Evolutionary conservation across 441 rosid species (phyloP), one percentile per base, ranked within the genome.

Genomic region (Pelargonium myrrhifolium): DNA sequence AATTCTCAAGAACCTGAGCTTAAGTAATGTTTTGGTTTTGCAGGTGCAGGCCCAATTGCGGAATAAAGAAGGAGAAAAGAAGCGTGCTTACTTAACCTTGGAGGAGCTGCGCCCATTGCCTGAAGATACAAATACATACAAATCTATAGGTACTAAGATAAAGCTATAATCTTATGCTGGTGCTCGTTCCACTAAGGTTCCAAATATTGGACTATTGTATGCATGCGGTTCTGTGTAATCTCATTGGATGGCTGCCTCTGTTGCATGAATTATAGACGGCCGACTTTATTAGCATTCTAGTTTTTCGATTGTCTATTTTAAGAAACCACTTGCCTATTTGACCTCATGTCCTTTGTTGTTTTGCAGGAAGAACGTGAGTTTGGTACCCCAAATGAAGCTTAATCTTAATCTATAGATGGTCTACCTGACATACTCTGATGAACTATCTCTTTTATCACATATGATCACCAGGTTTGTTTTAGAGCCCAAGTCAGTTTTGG

Each of bases 351-450:
- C 39, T 73, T 26, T 69, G 47, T 64, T 78, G 53, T 79, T 78
- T 80, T 85, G 83, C 97, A 90, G 97, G 97, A 74, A 86, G 97
- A 82, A 93, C 87, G 97, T 93, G 88, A 89, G 97, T 85, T 61
- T 39, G 49, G 65, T 68, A 58, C 64, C 72, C 66, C 68, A 17
- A 62, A 64, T 68, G 21, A 26, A 68, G 6, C 18, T 59, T 72
- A 43, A 17, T 60, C 39, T 47, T 12, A 15, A 15, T 47, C 3
- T 47, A 11, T 47, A 47, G 55, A 12, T 47, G 14, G 15, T 12
- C n/a, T 47, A 15, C 55, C 55, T 75, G 69, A 70, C 47, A 49
- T 20, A 17, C 39, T 62, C 74, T 74, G 62, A 76, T 69, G 40
- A 59, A 31, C 62, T 55, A 4, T 76, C 65, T 74, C 11, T 62